phyloP scores from a whole-genome alignment of 768 basidiomycete genomes.

The Pleurotus platypus region DNA sequence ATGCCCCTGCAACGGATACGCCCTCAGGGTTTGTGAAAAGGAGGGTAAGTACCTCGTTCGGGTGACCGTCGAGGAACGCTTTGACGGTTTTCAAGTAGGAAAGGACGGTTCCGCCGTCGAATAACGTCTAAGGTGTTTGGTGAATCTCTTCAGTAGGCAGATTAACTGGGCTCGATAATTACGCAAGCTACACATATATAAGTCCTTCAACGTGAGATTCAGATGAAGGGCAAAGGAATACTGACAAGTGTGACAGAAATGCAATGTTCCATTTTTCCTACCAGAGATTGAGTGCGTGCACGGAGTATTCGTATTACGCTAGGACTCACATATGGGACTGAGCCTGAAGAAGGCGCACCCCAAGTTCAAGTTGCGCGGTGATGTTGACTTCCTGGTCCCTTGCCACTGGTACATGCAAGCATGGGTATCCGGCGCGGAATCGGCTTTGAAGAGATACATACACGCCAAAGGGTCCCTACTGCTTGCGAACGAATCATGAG shows the following conservation, averaged over 20 bases:
- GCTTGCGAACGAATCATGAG: conserved; percentile 55
- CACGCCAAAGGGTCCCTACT: conserved; percentile 42
- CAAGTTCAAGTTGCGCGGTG: conserved; percentile 42
- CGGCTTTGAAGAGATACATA: conserved; percentile 19
- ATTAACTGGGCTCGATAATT: conserved; percentile 11
- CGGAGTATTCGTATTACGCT: background rate
- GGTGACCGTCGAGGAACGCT: conserved; percentile 53
- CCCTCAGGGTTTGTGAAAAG: conserved; percentile 66
- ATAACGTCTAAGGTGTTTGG: conserved; percentile 29
- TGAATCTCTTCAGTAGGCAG: too few relatives aligned
- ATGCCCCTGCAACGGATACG: conserved; percentile 39
- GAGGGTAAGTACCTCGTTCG: conserved; percentile 61
- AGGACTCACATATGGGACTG: conserved; percentile 42
- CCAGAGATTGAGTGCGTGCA: background rate
- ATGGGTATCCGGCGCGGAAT: background rate
- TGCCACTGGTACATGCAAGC: conserved; percentile 12
- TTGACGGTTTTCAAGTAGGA: conserved; percentile 50
- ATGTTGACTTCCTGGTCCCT: conserved; percentile 49
- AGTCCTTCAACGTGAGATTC: too few relatives aligned
- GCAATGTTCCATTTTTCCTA: conserved; percentile 40
- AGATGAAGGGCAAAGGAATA: conserved; percentile 6
- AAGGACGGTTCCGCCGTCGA: conserved; percentile 48
- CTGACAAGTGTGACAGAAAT: conserved; percentile 67
- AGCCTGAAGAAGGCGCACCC: conserved; percentile 55
- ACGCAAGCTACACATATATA: conserved; percentile 26